Evolutionary conservation across 495 filamentous ascomycete species (phyloP), one percentile per base, ranked within the genome.

Genomic region (Antarctomyces pellizariae): DNA sequence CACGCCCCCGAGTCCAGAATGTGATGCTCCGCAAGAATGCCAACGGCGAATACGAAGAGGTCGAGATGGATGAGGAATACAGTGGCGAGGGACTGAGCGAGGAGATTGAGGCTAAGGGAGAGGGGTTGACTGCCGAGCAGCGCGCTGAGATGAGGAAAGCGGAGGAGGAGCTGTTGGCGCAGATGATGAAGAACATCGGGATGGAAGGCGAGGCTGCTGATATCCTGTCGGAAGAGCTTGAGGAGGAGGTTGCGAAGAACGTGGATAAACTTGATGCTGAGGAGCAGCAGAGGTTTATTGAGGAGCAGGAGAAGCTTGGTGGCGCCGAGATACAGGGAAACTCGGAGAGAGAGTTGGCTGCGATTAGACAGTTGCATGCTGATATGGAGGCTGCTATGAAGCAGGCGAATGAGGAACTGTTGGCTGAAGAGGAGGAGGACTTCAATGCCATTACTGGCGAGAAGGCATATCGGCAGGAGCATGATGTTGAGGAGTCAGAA

Each of bases 11-110:
- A 3, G 32, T 35, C 6, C 28, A 36, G 22, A 43, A 42, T 27
- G 37, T 46, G 7, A 24, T 60, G 13, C 48, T 73, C 25, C 61
- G 63, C 35, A 56, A 74, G 41, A 59, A 61, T 18, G 59, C 51
- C 13, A 38, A 67, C 26, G 75, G 73, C 10, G 45, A 49, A 10
- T 54, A 59, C 29, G 69, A 76, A 38, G 61, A 73, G 35, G 49
- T 77, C 11, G 54, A 67, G 11, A 57, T 51, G 19, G 45, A 54
- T 29, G 37, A 32, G 2, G 34, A 34, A 13, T 26, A n/a, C 30
- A 7, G 10, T 4, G 7, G 29, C 31, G 2, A 36, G 48, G 32
- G 37, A 13, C 1, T 30, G 5, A 13, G 29, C 7, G 26, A 37
- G n/a, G 32, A 37, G 7, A 18, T 37, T 15, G 26, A 28, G 2